phyloP scores from a whole-genome alignment of 371 early-diverging fungal genomes.

The Rhizopus stolonifer region DNA sequence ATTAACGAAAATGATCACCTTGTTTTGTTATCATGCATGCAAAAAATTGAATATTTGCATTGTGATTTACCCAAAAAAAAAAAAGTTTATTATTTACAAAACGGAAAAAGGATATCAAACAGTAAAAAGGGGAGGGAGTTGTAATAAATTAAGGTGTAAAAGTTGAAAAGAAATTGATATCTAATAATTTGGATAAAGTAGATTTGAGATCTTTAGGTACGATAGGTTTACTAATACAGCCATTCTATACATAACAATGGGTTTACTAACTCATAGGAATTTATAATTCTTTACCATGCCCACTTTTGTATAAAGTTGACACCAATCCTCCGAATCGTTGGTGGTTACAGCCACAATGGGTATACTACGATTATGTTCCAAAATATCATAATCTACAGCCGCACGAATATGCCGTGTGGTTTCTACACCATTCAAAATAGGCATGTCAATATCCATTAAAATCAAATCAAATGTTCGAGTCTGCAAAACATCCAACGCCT shows the following conservation, averaged over 20 bases:
- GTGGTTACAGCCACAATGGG: conserved; percentile 73
- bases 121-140: conserved; percentile 1
- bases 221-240: conserved; percentile 51
- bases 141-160: conserved; percentile 27
- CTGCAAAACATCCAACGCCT: conserved; percentile 44
- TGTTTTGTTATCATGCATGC: too few species aligned
- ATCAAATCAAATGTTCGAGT: conserved; percentile 49
- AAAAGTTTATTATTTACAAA: too few species aligned
- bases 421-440: conserved; percentile 50
- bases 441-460: conserved; percentile 65
- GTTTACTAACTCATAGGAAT: not conserved
- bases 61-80: too few species aligned
- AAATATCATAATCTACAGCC: conserved; percentile 37
- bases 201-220: conserved; percentile 30
- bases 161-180: conserved; percentile 14
- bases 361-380: conserved; percentile 47
- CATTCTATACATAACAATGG: conserved; percentile 34
- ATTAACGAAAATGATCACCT: too few species aligned
- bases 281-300: conserved; percentile 30
- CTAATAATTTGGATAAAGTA: conserved; percentile 30
- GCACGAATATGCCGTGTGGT: conserved; percentile 46
- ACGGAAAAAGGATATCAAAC: not conserved
- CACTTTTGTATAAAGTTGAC: conserved; percentile 25
- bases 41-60: too few species aligned
- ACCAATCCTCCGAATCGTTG: conserved; percentile 38